Conservation (phyloP, 208 protist genomes). For the Leishmania lainsoni region DNA sequence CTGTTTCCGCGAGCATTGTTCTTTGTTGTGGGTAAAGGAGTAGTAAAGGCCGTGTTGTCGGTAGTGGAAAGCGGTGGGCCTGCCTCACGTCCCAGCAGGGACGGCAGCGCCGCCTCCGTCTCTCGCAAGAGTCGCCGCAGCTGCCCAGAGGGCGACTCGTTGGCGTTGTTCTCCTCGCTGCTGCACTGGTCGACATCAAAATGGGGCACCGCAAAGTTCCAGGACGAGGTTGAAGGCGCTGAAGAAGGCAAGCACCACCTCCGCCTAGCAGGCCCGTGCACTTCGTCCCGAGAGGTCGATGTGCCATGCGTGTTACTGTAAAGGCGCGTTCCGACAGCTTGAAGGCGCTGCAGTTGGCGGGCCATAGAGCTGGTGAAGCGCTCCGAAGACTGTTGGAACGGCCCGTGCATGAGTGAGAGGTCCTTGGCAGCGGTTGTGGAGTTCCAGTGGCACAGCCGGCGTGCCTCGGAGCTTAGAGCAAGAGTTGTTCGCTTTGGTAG, state of each 20-base stretch:
- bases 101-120: constrained; percentile 15
- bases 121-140: constrained; percentile 20
- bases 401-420: constrained; percentile 22
- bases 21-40: not conserved
- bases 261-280: not conserved
- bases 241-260: not conserved
- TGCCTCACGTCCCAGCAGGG: not conserved
- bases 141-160: constrained; percentile 12
- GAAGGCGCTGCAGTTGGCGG: constrained; percentile 27
- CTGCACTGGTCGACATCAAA: not conserved
- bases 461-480: constrained; percentile 10
- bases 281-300: not conserved
- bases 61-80: not conserved
- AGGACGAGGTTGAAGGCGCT: not conserved
- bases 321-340: constrained; percentile 7
- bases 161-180: not conserved
- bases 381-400: constrained; percentile 23
- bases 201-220: not conserved
- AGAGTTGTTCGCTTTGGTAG: not conserved
- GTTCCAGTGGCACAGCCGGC: constrained; percentile 29
- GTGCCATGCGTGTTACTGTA: constrained; percentile 3
- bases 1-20: not conserved
- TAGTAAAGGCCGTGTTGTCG: not conserved
- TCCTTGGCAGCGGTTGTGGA: constrained; percentile 17
- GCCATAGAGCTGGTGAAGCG: constrained; percentile 22